These are phyloP conservation scores for Podospora tetraspora DNA, from an alignment of 495 filamentous ascomycete genomes.

Conservation along the genomic window DNA sequence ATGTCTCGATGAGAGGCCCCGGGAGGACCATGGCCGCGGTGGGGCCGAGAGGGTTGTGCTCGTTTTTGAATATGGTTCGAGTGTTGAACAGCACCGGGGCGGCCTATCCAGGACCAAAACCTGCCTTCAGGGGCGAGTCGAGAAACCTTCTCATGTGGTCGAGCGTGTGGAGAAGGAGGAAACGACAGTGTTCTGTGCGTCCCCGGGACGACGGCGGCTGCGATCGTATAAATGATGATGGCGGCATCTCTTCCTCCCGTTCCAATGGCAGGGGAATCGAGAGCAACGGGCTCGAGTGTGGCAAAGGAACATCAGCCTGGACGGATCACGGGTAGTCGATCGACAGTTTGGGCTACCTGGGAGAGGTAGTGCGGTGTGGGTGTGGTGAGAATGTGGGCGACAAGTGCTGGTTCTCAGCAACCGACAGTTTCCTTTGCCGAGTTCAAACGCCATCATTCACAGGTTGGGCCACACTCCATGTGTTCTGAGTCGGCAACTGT, in stretches of 20 bases:
- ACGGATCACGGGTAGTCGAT: neutral
- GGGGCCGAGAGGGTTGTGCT: neutral
- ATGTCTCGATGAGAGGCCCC: slow-evolving; percentile 11
- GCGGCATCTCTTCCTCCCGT: neutral
- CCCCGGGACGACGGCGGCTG: neutral
- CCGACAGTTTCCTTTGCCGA: slow-evolving; percentile 1
- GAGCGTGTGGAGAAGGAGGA: neutral
- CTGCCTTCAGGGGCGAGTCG: neutral
- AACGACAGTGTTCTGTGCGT: neutral
- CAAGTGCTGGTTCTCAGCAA: neutral
- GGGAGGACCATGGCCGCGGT: slow-evolving; percentile 4
- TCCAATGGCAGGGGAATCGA: neutral
- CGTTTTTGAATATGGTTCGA: neutral
- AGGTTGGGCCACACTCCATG: neutral
- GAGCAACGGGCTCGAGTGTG: neutral
- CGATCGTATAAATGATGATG: neutral
- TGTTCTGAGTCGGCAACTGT: slow-evolving; percentile 5
- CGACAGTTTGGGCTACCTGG: neutral
- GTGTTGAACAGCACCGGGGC: neutral
- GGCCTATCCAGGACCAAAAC: neutral
- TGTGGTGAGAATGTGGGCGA: neutral
- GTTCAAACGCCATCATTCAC: neutral
- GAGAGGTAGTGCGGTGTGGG: neutral
- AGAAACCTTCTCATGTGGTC: neutral
- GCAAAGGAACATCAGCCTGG: neutral